These are phyloP conservation scores for Nemophila menziesii DNA, from an alignment of 257 asterid species.

Conservation along the genomic window DNA sequence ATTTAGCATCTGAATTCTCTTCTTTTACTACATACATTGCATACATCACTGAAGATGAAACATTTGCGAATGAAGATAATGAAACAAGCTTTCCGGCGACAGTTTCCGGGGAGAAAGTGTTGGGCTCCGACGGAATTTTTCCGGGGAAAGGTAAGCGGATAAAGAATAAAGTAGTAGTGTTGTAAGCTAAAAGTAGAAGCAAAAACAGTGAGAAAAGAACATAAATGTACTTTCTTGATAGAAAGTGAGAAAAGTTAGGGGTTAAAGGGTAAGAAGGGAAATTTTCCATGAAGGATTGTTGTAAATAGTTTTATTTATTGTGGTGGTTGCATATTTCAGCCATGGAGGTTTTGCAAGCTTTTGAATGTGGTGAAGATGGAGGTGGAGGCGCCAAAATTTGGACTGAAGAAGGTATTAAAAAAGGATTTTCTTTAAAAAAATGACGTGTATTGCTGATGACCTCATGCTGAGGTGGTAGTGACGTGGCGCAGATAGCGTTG, in stretches of 20 bases:
- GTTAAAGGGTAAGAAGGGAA: conserved; percentile 3
- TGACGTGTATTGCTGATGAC: too few relatives aligned
- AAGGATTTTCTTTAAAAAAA: too few relatives aligned
- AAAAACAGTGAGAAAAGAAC: conserved; percentile 34
- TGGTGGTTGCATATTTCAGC: conserved; percentile 18
- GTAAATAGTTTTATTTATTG: conserved; percentile 7
- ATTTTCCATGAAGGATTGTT: conserved; percentile 26
- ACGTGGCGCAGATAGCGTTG: too few relatives aligned
- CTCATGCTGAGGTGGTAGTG: too few relatives aligned
- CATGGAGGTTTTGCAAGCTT: neutral
- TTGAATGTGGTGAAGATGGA: conserved; percentile 4
- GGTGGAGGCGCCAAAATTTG: conserved; percentile 23
- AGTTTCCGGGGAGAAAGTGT: conserved; percentile 28
- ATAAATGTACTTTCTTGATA: conserved; percentile 34
- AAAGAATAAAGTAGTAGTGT: conserved; percentile 40
- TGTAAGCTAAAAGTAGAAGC: conserved; percentile 47
- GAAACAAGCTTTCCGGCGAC: conserved; percentile 35
- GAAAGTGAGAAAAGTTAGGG: conserved; percentile 16
- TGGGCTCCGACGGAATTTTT: conserved; percentile 20
- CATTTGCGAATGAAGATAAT: conserved; percentile 19
- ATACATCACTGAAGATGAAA: conserved; percentile 15
- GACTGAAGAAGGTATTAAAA: too few relatives aligned
- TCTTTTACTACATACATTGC: conserved; percentile 30
- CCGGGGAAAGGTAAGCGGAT: conserved; percentile 38
- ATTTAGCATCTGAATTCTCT: conserved; percentile 18